Percentiles rank a stretch among this genome's conserved stretches.
These are phyloP conservation scores for Blastocystis sp. DNA, from an alignment of 352 stramenopile genomes.

Conservation along the genomic window DNA sequence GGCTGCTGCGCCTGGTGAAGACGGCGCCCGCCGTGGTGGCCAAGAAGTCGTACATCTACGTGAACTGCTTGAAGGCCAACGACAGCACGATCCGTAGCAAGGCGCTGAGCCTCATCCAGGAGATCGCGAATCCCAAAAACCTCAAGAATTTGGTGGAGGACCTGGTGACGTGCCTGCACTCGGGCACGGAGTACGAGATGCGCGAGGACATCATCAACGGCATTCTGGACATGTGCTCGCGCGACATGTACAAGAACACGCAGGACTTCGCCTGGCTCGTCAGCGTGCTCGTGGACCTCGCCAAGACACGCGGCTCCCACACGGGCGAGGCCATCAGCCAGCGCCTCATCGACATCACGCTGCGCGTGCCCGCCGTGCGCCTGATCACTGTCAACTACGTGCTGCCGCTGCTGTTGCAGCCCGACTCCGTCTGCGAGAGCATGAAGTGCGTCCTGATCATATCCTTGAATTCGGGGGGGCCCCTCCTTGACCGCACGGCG, in stretches of 20 bases:
- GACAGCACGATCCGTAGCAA: conserved; percentile 96
- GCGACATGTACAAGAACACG: conserved; percentile 95
- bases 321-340: conserved; percentile 81
- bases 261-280: conserved; percentile 97
- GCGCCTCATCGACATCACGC: conserved; percentile 91
- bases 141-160: conserved; percentile 90
- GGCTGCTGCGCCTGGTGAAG: conserved; percentile 90
- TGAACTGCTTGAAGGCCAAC: conserved; percentile 91
- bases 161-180: conserved; percentile 88
- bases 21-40: conserved; percentile 88
- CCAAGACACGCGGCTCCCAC: conserved; percentile 82
- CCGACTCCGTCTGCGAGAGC: conserved; percentile 78
- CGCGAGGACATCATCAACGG: conserved; percentile 89
- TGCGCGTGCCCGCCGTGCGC: conserved; percentile 91
- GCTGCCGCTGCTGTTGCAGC: conserved; percentile 86
- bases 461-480: conserved; percentile 74
- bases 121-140: conserved; percentile 92
- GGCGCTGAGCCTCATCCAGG: conserved; percentile 87
- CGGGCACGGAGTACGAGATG: conserved; percentile 85
- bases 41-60: conserved; percentile 89
- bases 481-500: conserved; percentile 73
- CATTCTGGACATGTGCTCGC: conserved; percentile 90
- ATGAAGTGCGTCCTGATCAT: conserved; percentile 85
- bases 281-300: conserved; percentile 89
- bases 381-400: conserved; percentile 89